Base-by-base conservation (phyloP, 192 early-diverging fungal genomes). In the Phycomyces nitens region DNA sequence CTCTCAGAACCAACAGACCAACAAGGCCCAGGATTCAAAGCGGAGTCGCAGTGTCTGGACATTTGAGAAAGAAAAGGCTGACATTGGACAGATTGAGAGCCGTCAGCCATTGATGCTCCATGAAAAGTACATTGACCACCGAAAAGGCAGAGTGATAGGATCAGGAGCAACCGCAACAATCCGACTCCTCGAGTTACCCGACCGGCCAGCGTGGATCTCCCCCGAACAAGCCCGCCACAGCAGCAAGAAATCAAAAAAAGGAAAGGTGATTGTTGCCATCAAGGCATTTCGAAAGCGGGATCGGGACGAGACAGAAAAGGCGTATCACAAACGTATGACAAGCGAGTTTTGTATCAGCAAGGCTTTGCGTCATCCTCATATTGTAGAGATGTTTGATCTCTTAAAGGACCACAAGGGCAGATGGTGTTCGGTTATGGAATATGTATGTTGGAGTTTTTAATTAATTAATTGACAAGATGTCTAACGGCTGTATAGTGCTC, bases 271-370 rank as follows among this genome's bases (percentile, higher is more conserved):
- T 90, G 83, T 75, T 88, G 69, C 95, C 15, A 85, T 97, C 68
- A 98, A 98, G 75, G 90, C 93, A 60, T 98, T 97, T 78, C 82
- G 92, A 58, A 92, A 91, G 67, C 81, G 86, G 43, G 74, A 84
- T 34, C 88, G 88, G 69, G 84, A 91, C 68, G 95, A 96, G 81
- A 85, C 86, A 4, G 85, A 92, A 82, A 90, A 89, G 72, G 89
- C 92, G 51, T 96, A 95, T 71, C 77, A 97, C 76, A 97, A 96
- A 75, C 95, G 94, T 75, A 77, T 98, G 64, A 92, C 88, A 27
- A 84, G 86, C 70, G 96, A 98, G 77, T 99, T 98, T 75, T 95
- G 94, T 78, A 96, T 99, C 58, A 87, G 84, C 52, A 93, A 91
- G 5, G 89, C 89, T 26, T 76, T 97, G 47, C 21, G 39, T 0